A percentile compares a stretch with the other conserved stretches of the same genome.
phyloP scores from a whole-genome alignment of 2,329 filamentous ascomycete species.

The Aspergillus neoniger region DNA sequence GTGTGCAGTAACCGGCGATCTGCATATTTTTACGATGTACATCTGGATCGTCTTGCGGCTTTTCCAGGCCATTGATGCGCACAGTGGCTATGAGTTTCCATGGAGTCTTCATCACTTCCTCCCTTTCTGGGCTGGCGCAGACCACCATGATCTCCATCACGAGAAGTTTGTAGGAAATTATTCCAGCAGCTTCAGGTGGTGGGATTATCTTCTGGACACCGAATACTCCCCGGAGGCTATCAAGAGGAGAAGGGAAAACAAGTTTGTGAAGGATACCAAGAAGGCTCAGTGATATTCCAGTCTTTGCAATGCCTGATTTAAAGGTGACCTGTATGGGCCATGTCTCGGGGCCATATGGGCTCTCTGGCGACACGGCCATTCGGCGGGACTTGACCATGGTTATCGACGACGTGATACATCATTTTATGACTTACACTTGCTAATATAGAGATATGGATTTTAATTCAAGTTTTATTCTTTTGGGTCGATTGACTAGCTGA shows the following conservation, averaged over 20 bases:
- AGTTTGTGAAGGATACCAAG: constrained; percentile 23
- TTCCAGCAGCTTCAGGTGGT: constrained; percentile 97
- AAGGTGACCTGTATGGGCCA: background rate
- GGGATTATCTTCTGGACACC: constrained; percentile 92
- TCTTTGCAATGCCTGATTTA: too few species aligned
- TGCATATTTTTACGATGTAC: constrained; percentile 98
- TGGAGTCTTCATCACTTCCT: constrained; percentile 95
- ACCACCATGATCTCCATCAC: constrained; percentile 96
- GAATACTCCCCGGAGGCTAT: constrained; percentile 86
- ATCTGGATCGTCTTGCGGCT: constrained; percentile 89
- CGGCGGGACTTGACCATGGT: background rate
- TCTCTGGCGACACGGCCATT: background rate
- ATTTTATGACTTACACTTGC: constrained; percentile 1
- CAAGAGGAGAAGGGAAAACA: constrained; percentile 73
- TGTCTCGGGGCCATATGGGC: background rate
- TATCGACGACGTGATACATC: background rate
- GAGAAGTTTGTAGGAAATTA: constrained; percentile 99
- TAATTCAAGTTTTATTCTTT: background rate
- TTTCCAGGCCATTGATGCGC: constrained; percentile 96
- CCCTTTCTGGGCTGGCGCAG: constrained; percentile 95
- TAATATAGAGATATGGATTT: background rate
- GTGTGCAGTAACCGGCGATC: constrained; percentile 77
- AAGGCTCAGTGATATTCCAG: constrained; percentile 29
- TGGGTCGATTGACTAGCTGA: background rate
- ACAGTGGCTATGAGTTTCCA: constrained; percentile 97